Conservation (phyloP, 768 basidiomycete genomes). For the Russula brevipes region DNA sequence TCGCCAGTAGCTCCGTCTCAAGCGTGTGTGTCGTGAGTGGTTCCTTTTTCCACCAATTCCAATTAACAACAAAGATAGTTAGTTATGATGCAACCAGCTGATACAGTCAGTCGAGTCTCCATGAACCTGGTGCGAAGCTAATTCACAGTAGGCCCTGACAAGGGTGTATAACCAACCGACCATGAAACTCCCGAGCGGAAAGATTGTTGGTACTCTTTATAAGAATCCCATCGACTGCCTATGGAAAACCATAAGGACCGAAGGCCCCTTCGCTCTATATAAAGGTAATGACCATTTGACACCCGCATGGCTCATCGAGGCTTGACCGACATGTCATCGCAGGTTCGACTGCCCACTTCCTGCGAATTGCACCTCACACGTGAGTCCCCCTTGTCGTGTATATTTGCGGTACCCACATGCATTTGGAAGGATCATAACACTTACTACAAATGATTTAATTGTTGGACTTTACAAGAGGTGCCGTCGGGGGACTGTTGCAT, state of each 20-base stretch:
- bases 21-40: slow-evolving; percentile 83
- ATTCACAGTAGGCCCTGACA: slow-evolving; percentile 61
- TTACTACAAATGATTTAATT: slow-evolving; percentile 83
- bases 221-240: slow-evolving; percentile 93
- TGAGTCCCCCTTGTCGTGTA: slow-evolving; percentile 35
- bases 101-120: slow-evolving; percentile 53
- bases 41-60: neutral
- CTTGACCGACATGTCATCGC: neutral
- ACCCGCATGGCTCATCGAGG: neutral
- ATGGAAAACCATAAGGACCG: slow-evolving; percentile 89
- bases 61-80: slow-evolving; percentile 43
- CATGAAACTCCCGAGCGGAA: slow-evolving; percentile 61
- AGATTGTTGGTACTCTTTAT: slow-evolving; percentile 69
- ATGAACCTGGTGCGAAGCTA: slow-evolving; percentile 1
- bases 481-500: slow-evolving; percentile 21
- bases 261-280: slow-evolving; percentile 93
- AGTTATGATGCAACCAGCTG: slow-evolving; percentile 91
- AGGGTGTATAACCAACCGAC: slow-evolving; percentile 97
- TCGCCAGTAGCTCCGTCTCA: slow-evolving; percentile 83
- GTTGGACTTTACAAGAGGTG: slow-evolving; percentile 57
- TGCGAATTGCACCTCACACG: slow-evolving; percentile 92
- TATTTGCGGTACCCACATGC: slow-evolving; percentile 1
- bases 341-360: slow-evolving; percentile 92
- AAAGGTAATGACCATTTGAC: slow-evolving; percentile 52
- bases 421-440: slow-evolving; percentile 68